Base-by-base conservation (phyloP, 345 rosid species). In the Cardamine chenopodiifolia region DNA sequence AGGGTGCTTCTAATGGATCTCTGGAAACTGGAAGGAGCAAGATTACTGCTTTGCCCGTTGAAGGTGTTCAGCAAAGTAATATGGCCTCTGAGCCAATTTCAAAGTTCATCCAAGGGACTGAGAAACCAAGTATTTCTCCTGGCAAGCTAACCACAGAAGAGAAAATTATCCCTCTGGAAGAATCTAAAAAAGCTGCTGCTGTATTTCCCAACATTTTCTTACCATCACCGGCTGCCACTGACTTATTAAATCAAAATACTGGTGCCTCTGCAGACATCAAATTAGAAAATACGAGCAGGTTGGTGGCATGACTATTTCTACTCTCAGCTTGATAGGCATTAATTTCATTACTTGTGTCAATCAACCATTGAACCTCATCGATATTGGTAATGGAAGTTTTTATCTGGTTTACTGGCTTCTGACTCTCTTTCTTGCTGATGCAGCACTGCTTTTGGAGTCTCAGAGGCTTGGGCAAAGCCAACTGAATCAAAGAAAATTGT, bases 391-490 rank as follows among this genome's bases (percentile, higher is more conserved):
- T 47, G 63, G 79, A 17, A 62, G 62, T 64, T 19, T 48, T 17
- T 83, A 19, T 62, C 48, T 66, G 71, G 56, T 35, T 20, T 62
- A 23, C 75, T 76, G 45, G 35, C 60, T 63, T 35, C 60, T 49
- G 50, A 49, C 52, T 58, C 57, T 42, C 62, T 52, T 72, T 73
- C 56, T 39, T 73, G 35, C 19, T 54, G 73, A 60, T 86, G 82
- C 89, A 95, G 98, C 78, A 72, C 74, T 61, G 77, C 81, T 78
- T 62, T 64, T 66, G 85, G 73, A 70, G 55, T 76, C 17, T 60
- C 73, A 49, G 82, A 81, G 60, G 52, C 73, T 71, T 61, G 40
- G 28, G 26, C 61, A 14, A 79, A 82, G 58, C 81, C 76, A 57
- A 60, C 77, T 68, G 93, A 85, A 72, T 66, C 81, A 50, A 79